A percentile compares a stretch with the other conserved stretches of the same genome.
Conservation (phyloP, 176 grass and related monocot species). For the Pontederia paniculata region DNA sequence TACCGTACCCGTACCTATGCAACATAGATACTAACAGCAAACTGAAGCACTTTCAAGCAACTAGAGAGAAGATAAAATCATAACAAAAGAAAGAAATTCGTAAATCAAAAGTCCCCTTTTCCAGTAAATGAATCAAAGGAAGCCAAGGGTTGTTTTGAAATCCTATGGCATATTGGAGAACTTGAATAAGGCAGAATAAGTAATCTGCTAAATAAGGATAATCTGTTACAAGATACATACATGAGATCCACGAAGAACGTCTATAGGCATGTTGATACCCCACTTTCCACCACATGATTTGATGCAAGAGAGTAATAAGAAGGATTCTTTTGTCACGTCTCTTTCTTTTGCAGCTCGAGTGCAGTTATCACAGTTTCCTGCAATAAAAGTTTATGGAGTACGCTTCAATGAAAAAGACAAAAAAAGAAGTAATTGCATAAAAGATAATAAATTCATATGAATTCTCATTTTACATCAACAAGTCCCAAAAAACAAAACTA, state of each 20-base stretch:
- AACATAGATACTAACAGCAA: too few species aligned
- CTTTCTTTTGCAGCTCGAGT: constrained; percentile 46
- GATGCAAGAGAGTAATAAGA: constrained; percentile 80
- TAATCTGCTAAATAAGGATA: neutral
- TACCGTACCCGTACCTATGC: too few species aligned
- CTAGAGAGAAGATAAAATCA: constrained; percentile 17
- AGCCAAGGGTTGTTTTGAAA: too few species aligned
- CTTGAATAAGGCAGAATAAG: neutral
- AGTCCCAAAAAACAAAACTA: neutral
- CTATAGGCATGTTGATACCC: constrained; percentile 83
- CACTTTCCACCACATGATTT: constrained; percentile 73
- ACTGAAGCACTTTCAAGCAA: too few species aligned
- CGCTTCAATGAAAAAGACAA: neutral
- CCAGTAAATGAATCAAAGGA: too few species aligned
- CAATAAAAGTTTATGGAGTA: constrained; percentile 20
- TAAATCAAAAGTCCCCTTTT: too few species aligned
- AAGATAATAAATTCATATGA: too few species aligned
- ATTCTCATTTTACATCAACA: neutral
- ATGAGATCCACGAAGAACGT: constrained; percentile 83
- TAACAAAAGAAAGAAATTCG: constrained; percentile 6
- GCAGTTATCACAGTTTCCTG: constrained; percentile 90
- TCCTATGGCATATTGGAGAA: too few species aligned
- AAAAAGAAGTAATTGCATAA: too few species aligned
- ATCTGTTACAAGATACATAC: constrained; percentile 30
- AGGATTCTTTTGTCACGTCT: constrained; percentile 80